Evolutionary conservation across 441 rosid species (phyloP).

Genomic region (Euphorbia celastroides): DNA sequence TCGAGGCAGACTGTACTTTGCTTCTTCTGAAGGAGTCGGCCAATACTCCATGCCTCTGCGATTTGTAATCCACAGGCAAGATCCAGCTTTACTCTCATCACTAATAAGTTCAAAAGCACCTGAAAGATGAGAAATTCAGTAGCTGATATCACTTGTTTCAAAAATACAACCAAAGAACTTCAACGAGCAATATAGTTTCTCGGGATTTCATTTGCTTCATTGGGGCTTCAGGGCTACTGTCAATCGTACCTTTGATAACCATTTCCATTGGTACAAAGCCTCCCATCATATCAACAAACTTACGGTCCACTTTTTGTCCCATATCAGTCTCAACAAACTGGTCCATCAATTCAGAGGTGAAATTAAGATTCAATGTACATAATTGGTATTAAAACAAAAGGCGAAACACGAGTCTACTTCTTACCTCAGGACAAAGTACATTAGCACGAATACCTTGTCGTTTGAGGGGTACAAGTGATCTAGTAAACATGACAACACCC

Average conservation of each 20-base stretch:
- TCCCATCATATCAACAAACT: conserved; percentile 41
- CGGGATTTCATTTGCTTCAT: not conserved
- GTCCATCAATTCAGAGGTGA: conserved; percentile 15
- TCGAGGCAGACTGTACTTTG: conserved; percentile 52
- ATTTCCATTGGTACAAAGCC: conserved; percentile 78
- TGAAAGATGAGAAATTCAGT: too few species aligned
- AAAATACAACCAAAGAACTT: too few species aligned
- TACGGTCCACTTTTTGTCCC: conserved; percentile 26
- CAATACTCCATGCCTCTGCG: conserved; percentile 93
- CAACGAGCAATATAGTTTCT: not conserved
- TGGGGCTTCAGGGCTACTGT: not conserved
- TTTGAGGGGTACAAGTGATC: conserved; percentile 56
- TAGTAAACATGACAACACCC: conserved; percentile 83
- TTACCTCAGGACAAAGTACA: conserved; percentile 99
- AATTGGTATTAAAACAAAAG: not conserved
- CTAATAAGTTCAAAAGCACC: conserved; percentile 90
- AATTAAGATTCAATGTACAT: too few species aligned
- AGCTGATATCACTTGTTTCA: too few species aligned
- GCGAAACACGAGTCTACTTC: conserved; percentile 8
- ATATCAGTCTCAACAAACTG: conserved; percentile 82
- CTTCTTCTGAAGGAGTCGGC: conserved; percentile 72
- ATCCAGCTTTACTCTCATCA: conserved; percentile 76
- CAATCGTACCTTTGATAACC: conserved; percentile 65
- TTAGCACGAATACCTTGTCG: conserved; percentile 81
- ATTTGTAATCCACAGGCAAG: conserved; percentile 86